Conservation (phyloP, 2,329 filamentous ascomycete genomes). For the Aspergillus sp. region DNA sequence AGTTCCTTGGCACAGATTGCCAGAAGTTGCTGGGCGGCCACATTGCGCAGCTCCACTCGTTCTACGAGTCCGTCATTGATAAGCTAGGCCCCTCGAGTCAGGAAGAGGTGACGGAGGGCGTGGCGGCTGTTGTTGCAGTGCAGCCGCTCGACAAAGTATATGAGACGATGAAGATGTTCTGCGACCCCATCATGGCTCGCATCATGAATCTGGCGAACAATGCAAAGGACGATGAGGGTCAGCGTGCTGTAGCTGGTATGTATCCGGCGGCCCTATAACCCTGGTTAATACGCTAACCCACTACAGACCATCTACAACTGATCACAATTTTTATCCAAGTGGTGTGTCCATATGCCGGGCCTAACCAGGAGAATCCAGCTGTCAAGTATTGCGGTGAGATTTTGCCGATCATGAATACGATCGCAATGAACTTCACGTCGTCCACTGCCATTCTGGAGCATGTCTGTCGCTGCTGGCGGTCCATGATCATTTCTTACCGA, state of each 20-base stretch:
- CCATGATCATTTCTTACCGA: slow-evolving; percentile 93
- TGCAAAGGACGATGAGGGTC: slow-evolving; percentile 71
- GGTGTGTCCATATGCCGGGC: slow-evolving; percentile 64
- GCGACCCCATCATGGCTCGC: slow-evolving; percentile 76
- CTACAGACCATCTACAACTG: slow-evolving; percentile 72
- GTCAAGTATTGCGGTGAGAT: slow-evolving; percentile 96
- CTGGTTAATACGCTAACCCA: slow-evolving; percentile 7
- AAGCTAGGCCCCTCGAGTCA: slow-evolving; percentile 77
- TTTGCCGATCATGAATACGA: slow-evolving; percentile 74
- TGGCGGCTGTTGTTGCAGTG: slow-evolving; percentile 80
- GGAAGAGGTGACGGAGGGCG: slow-evolving; percentile 92
- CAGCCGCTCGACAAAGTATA: slow-evolving; percentile 75
- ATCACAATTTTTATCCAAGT: slow-evolving; percentile 82
- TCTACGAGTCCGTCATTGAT: slow-evolving; percentile 84
- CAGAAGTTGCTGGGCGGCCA: slow-evolving; percentile 74
- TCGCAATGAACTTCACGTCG: slow-evolving; percentile 76
- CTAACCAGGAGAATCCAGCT: slow-evolving; percentile 69
- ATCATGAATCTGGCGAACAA: slow-evolving; percentile 80
- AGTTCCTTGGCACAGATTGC: slow-evolving; percentile 95
- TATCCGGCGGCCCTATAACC: slow-evolving; percentile 1
- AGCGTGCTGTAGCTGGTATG: slow-evolving; percentile 72
- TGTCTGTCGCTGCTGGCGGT: slow-evolving; percentile 89
- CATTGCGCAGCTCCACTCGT: slow-evolving; percentile 76
- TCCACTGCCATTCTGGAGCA: slow-evolving; percentile 87
- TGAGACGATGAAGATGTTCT: slow-evolving; percentile 79